phyloP scores from a whole-genome alignment of 163 green algal genomes.

The Picocystis sp. region DNA sequence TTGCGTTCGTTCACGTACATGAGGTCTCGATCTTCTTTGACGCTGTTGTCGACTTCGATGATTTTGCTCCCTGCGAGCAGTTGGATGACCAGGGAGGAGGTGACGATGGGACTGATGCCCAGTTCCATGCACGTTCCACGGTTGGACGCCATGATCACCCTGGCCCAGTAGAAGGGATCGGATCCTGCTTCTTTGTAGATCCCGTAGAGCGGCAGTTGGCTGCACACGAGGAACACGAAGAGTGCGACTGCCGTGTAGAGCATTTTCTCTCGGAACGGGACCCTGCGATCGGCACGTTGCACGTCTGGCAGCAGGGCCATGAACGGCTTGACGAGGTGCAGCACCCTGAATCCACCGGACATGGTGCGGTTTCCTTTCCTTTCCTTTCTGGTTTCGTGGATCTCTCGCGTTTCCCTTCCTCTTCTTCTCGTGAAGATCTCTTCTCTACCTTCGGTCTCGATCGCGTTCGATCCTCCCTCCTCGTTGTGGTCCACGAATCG shows the following conservation, averaged over 20 bases:
- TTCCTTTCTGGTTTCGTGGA: conserved; percentile 8
- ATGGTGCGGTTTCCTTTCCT: neutral
- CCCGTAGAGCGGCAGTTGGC: conserved; percentile 94
- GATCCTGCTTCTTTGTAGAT: conserved; percentile 76
- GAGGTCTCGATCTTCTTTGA: conserved; percentile 88
- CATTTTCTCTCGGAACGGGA: conserved; percentile 75
- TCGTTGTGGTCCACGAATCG: conserved; percentile 12
- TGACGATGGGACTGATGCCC: conserved; percentile 92
- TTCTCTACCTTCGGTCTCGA: neutral
- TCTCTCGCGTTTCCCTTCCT: conserved; percentile 9
- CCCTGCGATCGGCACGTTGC: conserved; percentile 25
- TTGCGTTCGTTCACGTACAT: conserved; percentile 32
- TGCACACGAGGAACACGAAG: conserved; percentile 98
- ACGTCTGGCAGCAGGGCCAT: conserved; percentile 47
- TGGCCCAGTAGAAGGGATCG: conserved; percentile 97
- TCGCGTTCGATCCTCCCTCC: conserved; percentile 6
- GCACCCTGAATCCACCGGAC: conserved; percentile 27
- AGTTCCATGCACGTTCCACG: conserved; percentile 97
- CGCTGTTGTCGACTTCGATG: conserved; percentile 92
- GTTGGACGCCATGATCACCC: conserved; percentile 97
- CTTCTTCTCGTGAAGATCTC: conserved; percentile 11
- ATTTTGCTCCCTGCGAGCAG: conserved; percentile 94
- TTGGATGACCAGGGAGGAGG: conserved; percentile 94
- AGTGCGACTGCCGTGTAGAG: conserved; percentile 89
- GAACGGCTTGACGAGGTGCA: conserved; percentile 46